Evolutionary conservation across 495 filamentous ascomycete genomes (phyloP).

Genomic region (Parachaetomium inaequale): DNA sequence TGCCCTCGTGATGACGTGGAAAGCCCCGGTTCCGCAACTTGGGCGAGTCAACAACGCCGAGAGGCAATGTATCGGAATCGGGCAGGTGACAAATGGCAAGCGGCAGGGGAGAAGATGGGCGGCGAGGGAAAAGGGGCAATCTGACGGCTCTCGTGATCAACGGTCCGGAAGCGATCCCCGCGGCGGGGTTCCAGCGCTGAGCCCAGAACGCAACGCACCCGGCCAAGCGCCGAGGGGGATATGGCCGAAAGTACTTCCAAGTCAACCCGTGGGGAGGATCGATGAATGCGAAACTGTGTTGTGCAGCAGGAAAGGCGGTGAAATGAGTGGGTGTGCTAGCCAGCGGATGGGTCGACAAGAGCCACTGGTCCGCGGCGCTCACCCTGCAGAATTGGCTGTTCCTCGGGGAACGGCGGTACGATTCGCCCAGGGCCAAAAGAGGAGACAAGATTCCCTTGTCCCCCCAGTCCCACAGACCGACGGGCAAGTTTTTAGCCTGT

Average conservation of each 20-base stretch:
- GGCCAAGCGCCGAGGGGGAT: constrained; percentile 15
- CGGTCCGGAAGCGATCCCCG: constrained; percentile 29
- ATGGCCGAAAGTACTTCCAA: constrained; percentile 15
- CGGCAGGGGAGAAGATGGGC: background rate
- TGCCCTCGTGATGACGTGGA: constrained; percentile 21
- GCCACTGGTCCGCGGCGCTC: constrained; percentile 3
- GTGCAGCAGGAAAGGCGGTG: constrained; percentile 23
- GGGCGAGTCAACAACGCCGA: constrained; percentile 3
- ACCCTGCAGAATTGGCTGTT: constrained; percentile 6
- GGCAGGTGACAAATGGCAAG: constrained; percentile 3
- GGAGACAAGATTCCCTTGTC: background rate
- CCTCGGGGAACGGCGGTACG: background rate
- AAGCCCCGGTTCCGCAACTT: background rate
- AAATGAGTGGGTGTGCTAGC: constrained; percentile 12
- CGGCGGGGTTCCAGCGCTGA: constrained; percentile 21
- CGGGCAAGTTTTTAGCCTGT: constrained; percentile 8
- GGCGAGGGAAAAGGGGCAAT: constrained; percentile 1
- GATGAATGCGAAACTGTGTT: constrained; percentile 12
- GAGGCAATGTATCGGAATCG: background rate
- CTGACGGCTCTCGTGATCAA: constrained; percentile 24
- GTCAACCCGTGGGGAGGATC: constrained; percentile 27
- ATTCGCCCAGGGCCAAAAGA: background rate
- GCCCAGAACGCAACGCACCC: constrained; percentile 1
- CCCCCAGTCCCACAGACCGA: background rate
- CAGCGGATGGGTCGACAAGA: too few relatives aligned